Base-by-base conservation (phyloP, 768 basidiomycete species). In the Symmetrospora coprosmae region DNA sequence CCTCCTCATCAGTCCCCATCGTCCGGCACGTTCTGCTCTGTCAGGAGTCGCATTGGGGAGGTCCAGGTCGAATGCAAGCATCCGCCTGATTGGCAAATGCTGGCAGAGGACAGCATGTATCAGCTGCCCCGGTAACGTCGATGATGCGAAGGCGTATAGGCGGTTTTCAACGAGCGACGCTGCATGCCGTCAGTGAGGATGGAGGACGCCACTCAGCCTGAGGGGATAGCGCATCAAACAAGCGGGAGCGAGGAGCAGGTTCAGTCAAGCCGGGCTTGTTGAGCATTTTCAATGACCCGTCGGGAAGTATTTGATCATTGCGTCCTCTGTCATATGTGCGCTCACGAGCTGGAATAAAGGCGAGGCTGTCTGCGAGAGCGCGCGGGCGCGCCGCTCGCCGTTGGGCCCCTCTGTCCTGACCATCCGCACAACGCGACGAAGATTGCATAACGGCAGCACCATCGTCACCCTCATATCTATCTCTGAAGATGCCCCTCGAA, bases 91-190 rank as follows among this genome's bases (percentile, higher is more conserved):
- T 52, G 17, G n/a, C n/a, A n/a, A n/a, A n/a, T n/a, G n/a, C n/a
- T n/a, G n/a, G n/a, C n/a, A n/a, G n/a, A 52, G 37, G n/a, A 52
- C 37, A 34, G 50, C 50, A 35, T 52, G 50, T 4, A 52, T 52
- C 28, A 52, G 19, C 19, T 52, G 50, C 50, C 50, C 50, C 50
- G 28, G 33, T 52, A 8, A 52, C 37, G 50, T 52, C 50, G 37
- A 52, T 52, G n/a, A 16, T 17, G 19, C 19, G 16, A 52, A 21
- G 13, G 37, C 50, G 37, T 52, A 27, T n/a, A 52, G 50, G 31
- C 37, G 37, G 33, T 52, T 52, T 4, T 34, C 43, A 13, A 25
- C 21, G 9, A 23, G 25, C 14, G 8, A 23, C 14, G 25, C 11
- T 17, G n/a, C n/a, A n/a, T n/a, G n/a, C n/a, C n/a, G n/a, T n/a